Percentiles rank a stretch among this genome's conserved stretches.
phyloP scores from a whole-genome alignment of 495 filamentous ascomycete species.

The Penicillium nucicola region DNA sequence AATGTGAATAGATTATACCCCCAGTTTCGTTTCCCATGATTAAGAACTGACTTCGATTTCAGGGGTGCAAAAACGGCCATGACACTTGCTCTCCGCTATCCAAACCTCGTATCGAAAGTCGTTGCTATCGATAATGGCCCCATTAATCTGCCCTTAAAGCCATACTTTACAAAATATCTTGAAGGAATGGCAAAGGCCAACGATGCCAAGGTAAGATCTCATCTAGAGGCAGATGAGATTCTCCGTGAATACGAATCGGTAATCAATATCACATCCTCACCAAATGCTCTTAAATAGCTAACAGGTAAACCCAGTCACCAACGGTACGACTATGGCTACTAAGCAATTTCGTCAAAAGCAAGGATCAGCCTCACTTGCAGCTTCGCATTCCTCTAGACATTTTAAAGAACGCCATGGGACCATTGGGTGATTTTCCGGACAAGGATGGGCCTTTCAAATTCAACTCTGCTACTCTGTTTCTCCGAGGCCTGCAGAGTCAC shows the following conservation, averaged over 20 bases:
- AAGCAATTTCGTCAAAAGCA: slow-evolving; percentile 61
- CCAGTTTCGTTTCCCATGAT: neutral
- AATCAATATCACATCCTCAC: neutral
- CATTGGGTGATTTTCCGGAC: slow-evolving; percentile 74
- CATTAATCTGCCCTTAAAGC: slow-evolving; percentile 60
- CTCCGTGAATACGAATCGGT: slow-evolving; percentile 63
- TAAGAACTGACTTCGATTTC: slow-evolving; percentile 48
- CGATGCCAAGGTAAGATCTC: slow-evolving; percentile 42
- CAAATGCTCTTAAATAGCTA: slow-evolving; percentile 1
- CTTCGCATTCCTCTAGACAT: slow-evolving; percentile 51
- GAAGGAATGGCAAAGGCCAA: slow-evolving; percentile 72
- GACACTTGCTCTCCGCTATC: slow-evolving; percentile 64
- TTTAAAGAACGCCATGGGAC: slow-evolving; percentile 48
- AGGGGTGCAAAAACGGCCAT: slow-evolving; percentile 88
- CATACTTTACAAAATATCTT: slow-evolving; percentile 68
- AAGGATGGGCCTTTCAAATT: slow-evolving; percentile 59
- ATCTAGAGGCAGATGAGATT: slow-evolving; percentile 69
- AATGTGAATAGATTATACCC: neutral
- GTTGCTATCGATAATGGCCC: slow-evolving; percentile 83
- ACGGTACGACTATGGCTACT: slow-evolving; percentile 76
- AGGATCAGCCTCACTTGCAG: slow-evolving; percentile 20
- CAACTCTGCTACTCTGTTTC: slow-evolving; percentile 65
- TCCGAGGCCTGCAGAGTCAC: slow-evolving; percentile 69
- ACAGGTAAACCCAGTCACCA: slow-evolving; percentile 39
- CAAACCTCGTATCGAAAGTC: slow-evolving; percentile 55